A percentile compares a stretch with the other conserved stretches of the same genome.
Evolutionary conservation across 108 stramenopile genomes (phyloP).

Genomic region (Nannochloropsis salina): DNA sequence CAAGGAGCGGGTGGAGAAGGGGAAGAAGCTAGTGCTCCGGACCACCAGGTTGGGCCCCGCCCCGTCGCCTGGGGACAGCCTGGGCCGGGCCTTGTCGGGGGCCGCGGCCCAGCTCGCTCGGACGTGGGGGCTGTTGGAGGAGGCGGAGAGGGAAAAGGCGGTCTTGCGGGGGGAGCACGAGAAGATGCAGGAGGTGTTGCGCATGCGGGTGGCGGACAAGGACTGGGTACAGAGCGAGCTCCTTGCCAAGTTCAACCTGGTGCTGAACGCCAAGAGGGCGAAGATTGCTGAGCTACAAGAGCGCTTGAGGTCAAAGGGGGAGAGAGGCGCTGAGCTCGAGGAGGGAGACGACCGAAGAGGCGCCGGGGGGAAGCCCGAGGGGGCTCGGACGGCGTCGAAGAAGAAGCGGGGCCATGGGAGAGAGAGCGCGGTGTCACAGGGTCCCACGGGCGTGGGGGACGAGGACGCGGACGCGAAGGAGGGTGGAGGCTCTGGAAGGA

Average conservation of each 20-base stretch:
- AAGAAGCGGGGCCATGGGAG: background rate
- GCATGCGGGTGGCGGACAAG: background rate
- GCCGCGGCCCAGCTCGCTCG: background rate
- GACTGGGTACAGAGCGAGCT: conserved; percentile 8
- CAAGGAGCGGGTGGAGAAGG: background rate
- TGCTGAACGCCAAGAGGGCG: background rate
- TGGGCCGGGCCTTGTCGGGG: background rate
- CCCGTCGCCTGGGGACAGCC: background rate
- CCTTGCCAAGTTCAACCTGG: background rate
- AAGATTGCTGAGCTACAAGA: conserved; percentile 7
- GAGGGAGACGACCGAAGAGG: background rate
- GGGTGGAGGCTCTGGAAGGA: too few relatives aligned
- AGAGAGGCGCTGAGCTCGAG: background rate
- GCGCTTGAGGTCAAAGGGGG: background rate
- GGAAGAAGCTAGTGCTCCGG: background rate
- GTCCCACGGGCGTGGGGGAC: background rate
- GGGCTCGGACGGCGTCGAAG: background rate
- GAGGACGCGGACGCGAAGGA: background rate
- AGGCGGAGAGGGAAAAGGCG: background rate
- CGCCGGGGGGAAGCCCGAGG: background rate
- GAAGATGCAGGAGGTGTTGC: background rate
- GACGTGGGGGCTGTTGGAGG: background rate
- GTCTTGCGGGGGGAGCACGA: background rate
- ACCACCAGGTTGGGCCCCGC: background rate
- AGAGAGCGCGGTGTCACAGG: background rate